Percentiles rank a stretch among this genome's conserved stretches.
These are phyloP conservation scores for Cercospora nicotianae DNA, from an alignment of 2,329 filamentous ascomycete genomes.

Conservation along the genomic window DNA sequence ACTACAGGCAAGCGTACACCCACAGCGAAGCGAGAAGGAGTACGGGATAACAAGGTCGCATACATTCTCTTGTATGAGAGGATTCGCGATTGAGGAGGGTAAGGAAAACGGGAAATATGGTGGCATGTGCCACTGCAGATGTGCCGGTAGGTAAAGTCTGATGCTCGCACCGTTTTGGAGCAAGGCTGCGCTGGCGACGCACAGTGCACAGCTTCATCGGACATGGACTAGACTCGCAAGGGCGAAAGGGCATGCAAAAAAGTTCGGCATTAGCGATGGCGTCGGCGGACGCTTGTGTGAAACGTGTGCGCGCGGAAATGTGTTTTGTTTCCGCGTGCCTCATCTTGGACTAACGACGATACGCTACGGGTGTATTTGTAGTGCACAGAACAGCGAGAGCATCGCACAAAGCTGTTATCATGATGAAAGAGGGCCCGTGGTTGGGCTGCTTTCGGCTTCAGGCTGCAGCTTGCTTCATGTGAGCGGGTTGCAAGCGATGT, in stretches of 20 bases:
- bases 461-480: neutral
- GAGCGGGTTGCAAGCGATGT: neutral
- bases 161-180: neutral
- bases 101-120: neutral
- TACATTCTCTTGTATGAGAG: slow-evolving; percentile 92
- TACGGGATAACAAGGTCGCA: slow-evolving; percentile 93
- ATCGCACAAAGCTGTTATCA: neutral
- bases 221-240: neutral
- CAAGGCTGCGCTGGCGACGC: neutral
- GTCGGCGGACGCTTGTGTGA: slow-evolving; percentile 12
- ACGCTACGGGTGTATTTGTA: slow-evolving; percentile 22
- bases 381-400: slow-evolving; percentile 7
- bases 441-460: neutral
- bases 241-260: slow-evolving; percentile 1
- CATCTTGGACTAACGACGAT: slow-evolving; percentile 16
- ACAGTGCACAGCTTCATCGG: neutral
- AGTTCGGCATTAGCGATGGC: slow-evolving; percentile 15
- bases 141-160: neutral
- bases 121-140: neutral
- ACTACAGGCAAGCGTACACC: slow-evolving; percentile 54
- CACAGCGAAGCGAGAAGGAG: slow-evolving; percentile 50
- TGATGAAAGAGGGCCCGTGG: neutral
- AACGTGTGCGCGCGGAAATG: neutral
- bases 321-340: neutral
- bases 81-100: slow-evolving; percentile 15